Base-by-base conservation (phyloP, 345 rosid genomes). In the Eucalyptus virginea region DNA sequence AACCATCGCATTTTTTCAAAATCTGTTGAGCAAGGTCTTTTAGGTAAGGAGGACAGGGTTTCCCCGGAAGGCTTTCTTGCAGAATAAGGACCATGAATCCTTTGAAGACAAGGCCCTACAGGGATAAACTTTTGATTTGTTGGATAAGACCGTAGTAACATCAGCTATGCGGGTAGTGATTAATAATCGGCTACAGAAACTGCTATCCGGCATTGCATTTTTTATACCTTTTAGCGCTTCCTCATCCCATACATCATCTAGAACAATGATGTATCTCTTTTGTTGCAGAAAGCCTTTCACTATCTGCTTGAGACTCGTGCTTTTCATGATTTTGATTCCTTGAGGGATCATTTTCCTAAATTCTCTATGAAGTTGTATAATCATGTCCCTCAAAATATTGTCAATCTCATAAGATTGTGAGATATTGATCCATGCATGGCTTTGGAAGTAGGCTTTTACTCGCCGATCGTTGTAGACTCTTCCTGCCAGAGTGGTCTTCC, bases 391-490 rank as follows among this genome's bases (percentile, higher is more conserved):
- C 40, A n/a, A n/a, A 7, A 65, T 65, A 8, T 15, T 3, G 21
- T 7, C 2, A n/a, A 65, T 65, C 10, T 16, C 1, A 4, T n/a
- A 65, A 15, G 77, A 65, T 21, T n/a, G 77, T 0, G 77, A 65
- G 77, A 65, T 19, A 7, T 2, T n/a, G 3, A 65, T 16, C 40
- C 77, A 65, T 7, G 77, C 40, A 65, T 65, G 77, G 40, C 77
- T 65, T 65, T 65, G 77, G 40, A 65, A 65, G 77, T 7, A 65
- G 40, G 40, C 77, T 65, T n/a, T 65, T 16, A 65, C 37, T n/a
- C 4, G 77, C 0, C 1, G 77, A 65, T n/a, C 2, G 5, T n/a
- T 2, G 6, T 15, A 30, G 19, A n/a, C 40, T 65, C 11, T 4
- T 65, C 2, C 2, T 7, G 37, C 77, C 11, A n/a, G 6, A n/a